These are phyloP conservation scores for Wilhelminamyces savonicus DNA, from an alignment of 805 yeast species.

Conservation along the genomic window DNA sequence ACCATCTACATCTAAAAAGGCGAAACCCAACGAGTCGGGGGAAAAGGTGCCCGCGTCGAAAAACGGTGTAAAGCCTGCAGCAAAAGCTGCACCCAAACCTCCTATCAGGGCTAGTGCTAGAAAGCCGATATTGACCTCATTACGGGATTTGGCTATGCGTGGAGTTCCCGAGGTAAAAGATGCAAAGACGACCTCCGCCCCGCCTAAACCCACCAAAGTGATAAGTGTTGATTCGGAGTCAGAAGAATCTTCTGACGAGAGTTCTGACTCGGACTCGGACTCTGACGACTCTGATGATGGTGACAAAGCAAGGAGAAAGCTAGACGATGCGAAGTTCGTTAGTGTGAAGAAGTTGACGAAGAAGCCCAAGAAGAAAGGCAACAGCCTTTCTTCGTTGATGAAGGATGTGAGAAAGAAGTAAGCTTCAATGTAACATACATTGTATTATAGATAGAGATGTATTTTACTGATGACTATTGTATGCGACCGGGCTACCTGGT, in stretches of 20 bases:
- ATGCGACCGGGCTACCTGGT: too few relatives aligned
- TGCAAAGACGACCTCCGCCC: neutral
- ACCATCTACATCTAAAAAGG: too few relatives aligned
- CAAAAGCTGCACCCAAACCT: neutral
- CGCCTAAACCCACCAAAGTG: neutral
- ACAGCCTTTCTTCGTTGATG: neutral
- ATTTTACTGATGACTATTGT: too few relatives aligned
- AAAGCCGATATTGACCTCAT: neutral
- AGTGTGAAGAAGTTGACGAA: neutral
- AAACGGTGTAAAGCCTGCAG: neutral
- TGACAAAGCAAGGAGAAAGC: neutral
- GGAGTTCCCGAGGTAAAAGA: neutral
- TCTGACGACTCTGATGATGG: conserved; percentile 6
- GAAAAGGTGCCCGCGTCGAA: too few relatives aligned
- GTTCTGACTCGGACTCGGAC: conserved; percentile 5
- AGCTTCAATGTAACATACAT: neutral
- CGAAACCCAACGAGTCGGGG: too few relatives aligned
- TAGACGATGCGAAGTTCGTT: neutral
- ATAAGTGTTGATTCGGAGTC: conserved; percentile 9
- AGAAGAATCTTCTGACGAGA: conserved; percentile 3
- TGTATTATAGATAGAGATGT: too few relatives aligned
- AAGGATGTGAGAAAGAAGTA: neutral
- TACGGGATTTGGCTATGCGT: neutral
- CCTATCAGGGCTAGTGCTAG: neutral
- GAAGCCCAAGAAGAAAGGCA: neutral